Conservation (phyloP, 108 stramenopile genomes). For the Ochromonas danica region DNA sequence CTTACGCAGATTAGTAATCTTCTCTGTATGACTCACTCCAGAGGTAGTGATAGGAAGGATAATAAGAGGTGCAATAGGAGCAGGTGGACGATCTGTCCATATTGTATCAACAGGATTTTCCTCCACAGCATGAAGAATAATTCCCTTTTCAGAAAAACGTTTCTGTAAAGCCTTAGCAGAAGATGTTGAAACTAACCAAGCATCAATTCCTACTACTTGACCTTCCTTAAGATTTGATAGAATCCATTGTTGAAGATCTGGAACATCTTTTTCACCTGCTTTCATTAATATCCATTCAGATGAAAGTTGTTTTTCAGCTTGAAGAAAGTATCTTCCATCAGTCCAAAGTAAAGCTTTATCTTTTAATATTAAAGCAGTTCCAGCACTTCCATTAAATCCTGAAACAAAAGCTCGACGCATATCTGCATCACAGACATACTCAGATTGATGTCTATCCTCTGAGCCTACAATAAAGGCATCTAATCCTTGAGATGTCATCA, state of each 20-base stretch:
- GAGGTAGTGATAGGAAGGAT: constrained; percentile 85
- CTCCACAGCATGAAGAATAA: neutral
- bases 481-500: too few species aligned
- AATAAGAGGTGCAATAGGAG: constrained; percentile 72
- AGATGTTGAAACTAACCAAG: constrained; percentile 37
- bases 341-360: constrained; percentile 78
- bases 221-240: constrained; percentile 11
- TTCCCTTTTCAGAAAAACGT: neutral
- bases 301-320: constrained; percentile 75
- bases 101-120: constrained; percentile 78
- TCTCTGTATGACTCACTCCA: constrained; percentile 71
- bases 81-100: constrained; percentile 75
- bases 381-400: constrained; percentile 88
- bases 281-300: constrained; percentile 74
- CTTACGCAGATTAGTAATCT: constrained; percentile 61
- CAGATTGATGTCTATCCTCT: constrained; percentile 64
- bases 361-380: constrained; percentile 80
- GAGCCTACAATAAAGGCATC: constrained; percentile 53
- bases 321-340: constrained; percentile 90
- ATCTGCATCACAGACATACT: constrained; percentile 88
- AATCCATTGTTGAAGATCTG: constrained; percentile 48
- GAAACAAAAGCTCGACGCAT: constrained; percentile 78
- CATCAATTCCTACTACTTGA: constrained; percentile 40
- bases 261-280: constrained; percentile 48
- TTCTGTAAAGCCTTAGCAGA: constrained; percentile 10